Conservation (phyloP, 1,284 basidiomycete species). For the Psilocybe mexicana region DNA sequence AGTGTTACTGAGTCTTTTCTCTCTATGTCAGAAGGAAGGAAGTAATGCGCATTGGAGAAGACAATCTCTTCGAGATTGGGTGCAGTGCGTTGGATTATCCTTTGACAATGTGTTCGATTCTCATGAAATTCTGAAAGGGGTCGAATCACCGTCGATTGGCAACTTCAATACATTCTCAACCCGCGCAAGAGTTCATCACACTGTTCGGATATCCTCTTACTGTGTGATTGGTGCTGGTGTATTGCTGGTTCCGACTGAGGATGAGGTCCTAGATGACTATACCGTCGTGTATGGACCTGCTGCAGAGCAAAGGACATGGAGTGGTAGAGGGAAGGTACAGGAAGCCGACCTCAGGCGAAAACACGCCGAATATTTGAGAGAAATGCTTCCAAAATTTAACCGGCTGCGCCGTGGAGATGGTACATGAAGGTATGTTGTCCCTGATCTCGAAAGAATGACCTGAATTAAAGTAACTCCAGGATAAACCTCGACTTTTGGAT, state of each 20-base stretch:
- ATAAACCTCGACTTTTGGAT: background rate
- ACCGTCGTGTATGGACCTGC: constrained; percentile 83
- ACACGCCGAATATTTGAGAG: constrained; percentile 87
- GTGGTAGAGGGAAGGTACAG: constrained; percentile 81
- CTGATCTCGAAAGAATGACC: background rate
- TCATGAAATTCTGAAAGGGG: constrained; percentile 47
- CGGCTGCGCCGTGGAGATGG: constrained; percentile 64
- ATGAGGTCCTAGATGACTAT: constrained; percentile 80
- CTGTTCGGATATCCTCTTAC: constrained; percentile 74
- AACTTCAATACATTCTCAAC: constrained; percentile 85
- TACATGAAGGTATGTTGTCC: constrained; percentile 28
- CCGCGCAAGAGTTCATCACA: constrained; percentile 76
- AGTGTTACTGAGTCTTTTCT: background rate
- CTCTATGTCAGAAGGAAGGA: constrained; percentile 56
- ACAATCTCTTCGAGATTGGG: constrained; percentile 92
- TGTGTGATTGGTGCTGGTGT: constrained; percentile 84
- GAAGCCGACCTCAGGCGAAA: constrained; percentile 83
- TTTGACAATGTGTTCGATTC: background rate
- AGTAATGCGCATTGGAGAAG: constrained; percentile 89
- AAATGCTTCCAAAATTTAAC: constrained; percentile 90
- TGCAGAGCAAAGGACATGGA: constrained; percentile 78
- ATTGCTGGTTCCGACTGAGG: constrained; percentile 70
- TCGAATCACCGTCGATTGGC: constrained; percentile 84
- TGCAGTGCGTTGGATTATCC: constrained; percentile 60
- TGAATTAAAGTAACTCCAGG: background rate